Base-by-base conservation (phyloP, 768 basidiomycete genomes). In the Pholiota conissans region DNA sequence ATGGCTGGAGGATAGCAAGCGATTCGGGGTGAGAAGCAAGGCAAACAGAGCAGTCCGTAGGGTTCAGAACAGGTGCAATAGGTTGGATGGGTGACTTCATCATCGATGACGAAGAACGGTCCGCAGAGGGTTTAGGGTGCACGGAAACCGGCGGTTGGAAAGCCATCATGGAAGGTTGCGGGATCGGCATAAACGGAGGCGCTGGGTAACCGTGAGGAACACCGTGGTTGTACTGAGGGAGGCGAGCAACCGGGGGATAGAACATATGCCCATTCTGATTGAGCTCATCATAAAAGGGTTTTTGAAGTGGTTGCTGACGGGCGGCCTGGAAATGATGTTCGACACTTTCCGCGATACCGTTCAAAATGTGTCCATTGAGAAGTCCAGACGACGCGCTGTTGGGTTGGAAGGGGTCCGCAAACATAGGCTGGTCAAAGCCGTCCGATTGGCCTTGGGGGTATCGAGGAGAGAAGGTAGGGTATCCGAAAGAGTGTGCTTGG, bases 1-100 rank as follows among this genome's bases (percentile, higher is more conserved):
- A 94, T 0, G 92, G 91, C 22, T 82, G 79, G 18, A 94, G 80
- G 59, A 90, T 76, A 1, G 87, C 91, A 34, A 91, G 76, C 64
- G 74, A 73, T 28, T 69, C 56, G 11, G 75, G 75, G 27, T 70
- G 63, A 37, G 71, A 64, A 37, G 73, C 75, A 22, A 85, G 82
- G 61, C 89, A 90, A 24, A 90, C 87, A 16, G 87, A 85, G 61
- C 89, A 91, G 10, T 77, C 73, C 13, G 73, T 70, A 57, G 64
- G 67, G 53, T 64, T 49, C 5, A 32, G 30, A 11, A 61, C 57
- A 39, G 63, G 62, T 22, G 55, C 49, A n/a, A 57, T 7, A 3
- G 10, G 28, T 32, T 54, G 49, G 13, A 54, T 39, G 10, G 54
- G 53, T 18, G 28, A 20, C 28, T 34, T 49, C 30, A 48, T 58